phyloP scores from a whole-genome alignment of 2,329 filamentous ascomycete genomes.

The Pestalotiopsis sp. region DNA sequence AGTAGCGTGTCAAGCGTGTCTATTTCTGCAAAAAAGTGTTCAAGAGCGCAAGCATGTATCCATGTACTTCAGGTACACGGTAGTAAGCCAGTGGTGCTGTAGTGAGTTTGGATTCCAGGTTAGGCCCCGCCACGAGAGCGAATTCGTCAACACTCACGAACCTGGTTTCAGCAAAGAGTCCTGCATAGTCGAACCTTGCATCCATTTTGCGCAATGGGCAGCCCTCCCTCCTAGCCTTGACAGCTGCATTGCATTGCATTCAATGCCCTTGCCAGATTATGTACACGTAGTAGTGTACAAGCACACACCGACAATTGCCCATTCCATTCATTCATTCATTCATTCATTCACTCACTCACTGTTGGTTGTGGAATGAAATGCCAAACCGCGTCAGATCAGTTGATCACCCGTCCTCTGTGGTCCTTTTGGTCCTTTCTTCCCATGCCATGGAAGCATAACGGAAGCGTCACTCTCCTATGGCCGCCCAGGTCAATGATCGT shows the following conservation, averaged over 20 bases:
- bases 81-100: too few species aligned
- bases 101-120: neutral
- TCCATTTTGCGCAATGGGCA: neutral
- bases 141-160: neutral
- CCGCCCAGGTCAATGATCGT: slow-evolving; percentile 7
- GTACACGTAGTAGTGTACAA: neutral
- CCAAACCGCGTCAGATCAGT: neutral
- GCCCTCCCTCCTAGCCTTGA: neutral
- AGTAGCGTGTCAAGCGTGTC: neutral
- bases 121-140: neutral
- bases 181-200: neutral
- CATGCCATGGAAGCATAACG: neutral
- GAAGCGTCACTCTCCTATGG: neutral
- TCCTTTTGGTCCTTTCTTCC: neutral
- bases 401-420: neutral
- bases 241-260: neutral
- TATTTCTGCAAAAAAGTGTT: neutral
- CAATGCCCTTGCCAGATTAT: neutral
- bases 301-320: neutral
- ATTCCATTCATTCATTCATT: neutral
- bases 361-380: neutral
- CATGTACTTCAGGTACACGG: neutral
- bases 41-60: neutral
- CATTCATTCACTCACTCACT: neutral
- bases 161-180: neutral